Conservation (phyloP, 2,329 filamentous ascomycete genomes). For the Ilyonectria mors-panacis region DNA sequence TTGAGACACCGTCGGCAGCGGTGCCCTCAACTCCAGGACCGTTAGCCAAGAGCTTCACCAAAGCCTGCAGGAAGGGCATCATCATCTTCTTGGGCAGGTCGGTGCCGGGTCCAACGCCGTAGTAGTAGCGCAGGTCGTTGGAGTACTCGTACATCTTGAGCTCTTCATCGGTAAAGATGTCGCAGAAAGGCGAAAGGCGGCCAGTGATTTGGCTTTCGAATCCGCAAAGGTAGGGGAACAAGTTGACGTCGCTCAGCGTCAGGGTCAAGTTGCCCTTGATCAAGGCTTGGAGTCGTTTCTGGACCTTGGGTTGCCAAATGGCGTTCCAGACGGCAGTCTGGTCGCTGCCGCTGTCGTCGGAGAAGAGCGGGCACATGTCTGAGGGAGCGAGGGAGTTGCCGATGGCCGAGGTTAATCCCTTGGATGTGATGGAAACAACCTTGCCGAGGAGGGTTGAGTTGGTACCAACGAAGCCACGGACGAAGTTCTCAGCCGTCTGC, state of each 20-base stretch:
- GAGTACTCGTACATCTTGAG: slow-evolving; percentile 76
- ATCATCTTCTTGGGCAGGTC: slow-evolving; percentile 70
- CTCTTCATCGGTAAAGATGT: slow-evolving; percentile 73
- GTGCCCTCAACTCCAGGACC: slow-evolving; percentile 67
- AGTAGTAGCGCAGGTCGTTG: slow-evolving; percentile 79
- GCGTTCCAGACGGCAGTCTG: slow-evolving; percentile 62
- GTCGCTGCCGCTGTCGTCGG: slow-evolving; percentile 65
- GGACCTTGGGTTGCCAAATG: slow-evolving; percentile 63
- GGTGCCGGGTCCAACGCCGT: slow-evolving; percentile 72
- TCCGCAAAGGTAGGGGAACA: slow-evolving; percentile 79
- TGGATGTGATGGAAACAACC: slow-evolving; percentile 71
- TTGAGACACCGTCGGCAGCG: slow-evolving; percentile 58
- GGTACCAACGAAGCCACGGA: slow-evolving; percentile 72
- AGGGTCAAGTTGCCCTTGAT: slow-evolving; percentile 56
- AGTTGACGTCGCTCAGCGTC: slow-evolving; percentile 67
- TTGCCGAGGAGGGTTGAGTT: slow-evolving; percentile 67
- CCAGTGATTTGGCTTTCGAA: slow-evolving; percentile 80
- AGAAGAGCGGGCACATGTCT: slow-evolving; percentile 73
- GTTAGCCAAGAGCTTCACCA: slow-evolving; percentile 66
- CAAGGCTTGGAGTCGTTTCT: slow-evolving; percentile 52
- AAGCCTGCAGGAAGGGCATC: slow-evolving; percentile 70
- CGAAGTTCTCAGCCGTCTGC: slow-evolving; percentile 73
- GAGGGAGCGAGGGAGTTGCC: slow-evolving; percentile 76
- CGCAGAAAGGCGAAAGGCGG: slow-evolving; percentile 73
- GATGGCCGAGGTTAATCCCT: slow-evolving; percentile 64